Base-by-base conservation (phyloP, 257 asterid genomes). In the Voacanga thouarsii region DNA sequence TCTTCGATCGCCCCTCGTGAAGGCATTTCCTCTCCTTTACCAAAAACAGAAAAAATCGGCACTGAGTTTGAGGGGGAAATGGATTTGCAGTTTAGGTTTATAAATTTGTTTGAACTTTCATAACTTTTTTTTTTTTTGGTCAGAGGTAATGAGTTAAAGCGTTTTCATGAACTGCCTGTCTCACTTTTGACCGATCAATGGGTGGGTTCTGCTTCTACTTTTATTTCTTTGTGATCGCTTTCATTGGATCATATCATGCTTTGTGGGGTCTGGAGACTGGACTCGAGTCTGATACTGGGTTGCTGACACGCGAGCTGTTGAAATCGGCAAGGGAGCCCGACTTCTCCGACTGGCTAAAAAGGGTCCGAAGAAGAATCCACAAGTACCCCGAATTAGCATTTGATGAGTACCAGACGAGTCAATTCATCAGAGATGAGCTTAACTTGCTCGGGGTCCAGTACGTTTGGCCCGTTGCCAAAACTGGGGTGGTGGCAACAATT, bases 361-460 rank as follows among this genome's bases (percentile, higher is more conserved):
- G 84, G 63, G 83, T 91, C 14, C 86, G 98, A 14, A 77, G 98
- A 86, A 87, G 84, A 85, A 83, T 94, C 81, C 98, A 94, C 67
- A 91, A 88, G 87, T 82, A 89, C 76, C 98, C 98, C 7, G 98
- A 94, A 75, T 77, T 92, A 71, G 88, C 88, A 18, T 94, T 94
- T 47, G 84, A 94, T 68, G 98, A 94, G 89, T 55, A 88, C 60
- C 74, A 74, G 33, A 94, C 97, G 85, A 90, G 94, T 90, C 92
- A 79, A 83, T 85, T 94, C 79, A 79, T 94, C 8, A 80, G 98
- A 74, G 82, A 75, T 49, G 97, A 94, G 86, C 92, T 94, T 59
- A 94, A 90, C 76, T 85, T 85, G 33, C 82, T 94, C 28, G 97
- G 97, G 53, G 88, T 94, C 55, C 69, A 80, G 71, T 94, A 92